These are phyloP conservation scores for Pascua sp. DNA, from an alignment of 1,284 basidiomycete species.

Conservation along the genomic window DNA sequence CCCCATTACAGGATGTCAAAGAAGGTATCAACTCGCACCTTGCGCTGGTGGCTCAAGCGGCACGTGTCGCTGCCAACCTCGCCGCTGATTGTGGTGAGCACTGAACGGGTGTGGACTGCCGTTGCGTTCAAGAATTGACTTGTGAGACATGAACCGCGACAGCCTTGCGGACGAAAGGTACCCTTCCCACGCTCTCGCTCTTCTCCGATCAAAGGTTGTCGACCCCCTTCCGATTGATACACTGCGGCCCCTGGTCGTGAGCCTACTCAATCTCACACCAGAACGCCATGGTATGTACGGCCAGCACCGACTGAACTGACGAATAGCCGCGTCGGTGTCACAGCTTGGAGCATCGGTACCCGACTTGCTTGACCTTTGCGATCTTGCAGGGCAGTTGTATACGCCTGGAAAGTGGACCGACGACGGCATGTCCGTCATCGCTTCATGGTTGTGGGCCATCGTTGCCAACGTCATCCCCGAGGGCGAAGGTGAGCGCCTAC, in stretches of 20 bases:
- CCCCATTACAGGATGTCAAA: not conserved
- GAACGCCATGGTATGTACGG: constrained; percentile 30
- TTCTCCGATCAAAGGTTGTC: not conserved
- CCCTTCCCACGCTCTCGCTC: not conserved
- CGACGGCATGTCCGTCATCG: not conserved
- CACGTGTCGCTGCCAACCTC: constrained; percentile 40
- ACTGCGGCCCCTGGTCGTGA: constrained; percentile 24
- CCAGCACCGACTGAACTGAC: too few species aligned
- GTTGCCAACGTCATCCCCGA: not conserved
- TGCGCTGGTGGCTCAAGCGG: constrained; percentile 23
- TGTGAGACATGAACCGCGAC: constrained; percentile 26
- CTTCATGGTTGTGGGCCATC: constrained; percentile 4
- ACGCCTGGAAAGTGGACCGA: not conserved
- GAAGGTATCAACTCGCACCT: not conserved
- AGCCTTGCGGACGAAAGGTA: constrained; percentile 19
- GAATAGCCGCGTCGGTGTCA: too few species aligned
- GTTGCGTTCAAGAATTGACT: too few species aligned
- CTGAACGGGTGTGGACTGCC: too few species aligned
- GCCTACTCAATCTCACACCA: constrained; percentile 34
- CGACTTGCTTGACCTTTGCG: too few species aligned
- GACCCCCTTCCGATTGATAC: not conserved
- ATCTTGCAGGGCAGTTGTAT: too few species aligned
- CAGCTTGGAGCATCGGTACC: too few species aligned
- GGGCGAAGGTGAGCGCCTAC: not conserved
- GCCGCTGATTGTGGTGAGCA: constrained; percentile 32